phyloP scores from a whole-genome alignment of 192 early-diverging fungal genomes.

The Rhizoclosmatium sp. region DNA sequence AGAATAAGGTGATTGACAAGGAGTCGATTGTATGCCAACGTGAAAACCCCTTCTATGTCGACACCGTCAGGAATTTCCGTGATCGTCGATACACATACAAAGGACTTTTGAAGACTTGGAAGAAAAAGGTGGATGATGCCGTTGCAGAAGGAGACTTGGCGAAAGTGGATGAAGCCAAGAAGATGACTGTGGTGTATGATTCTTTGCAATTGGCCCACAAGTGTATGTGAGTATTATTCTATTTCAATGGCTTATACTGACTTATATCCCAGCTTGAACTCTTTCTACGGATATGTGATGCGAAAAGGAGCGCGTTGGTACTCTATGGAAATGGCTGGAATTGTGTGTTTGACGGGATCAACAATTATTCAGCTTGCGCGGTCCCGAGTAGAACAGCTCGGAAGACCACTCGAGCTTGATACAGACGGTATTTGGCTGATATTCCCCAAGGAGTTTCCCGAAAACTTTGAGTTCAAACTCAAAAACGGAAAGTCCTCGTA shows the following conservation, averaged over 20 bases:
- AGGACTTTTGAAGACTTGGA: slow-evolving; percentile 89
- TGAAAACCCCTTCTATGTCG: slow-evolving; percentile 97
- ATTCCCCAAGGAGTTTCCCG: slow-evolving; percentile 90
- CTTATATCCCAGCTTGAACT: slow-evolving; percentile 62
- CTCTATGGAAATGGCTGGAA: slow-evolving; percentile 99
- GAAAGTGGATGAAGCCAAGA: slow-evolving; percentile 82
- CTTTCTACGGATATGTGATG: slow-evolving; percentile 99
- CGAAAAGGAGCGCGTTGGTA: slow-evolving; percentile 98
- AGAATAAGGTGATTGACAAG: slow-evolving; percentile 81
- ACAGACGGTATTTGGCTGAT: slow-evolving; percentile 99
- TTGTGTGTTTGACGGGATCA: slow-evolving; percentile 96
- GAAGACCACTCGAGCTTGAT: slow-evolving; percentile 94
- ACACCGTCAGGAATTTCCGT: slow-evolving; percentile 95
- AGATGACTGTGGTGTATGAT: slow-evolving; percentile 95
- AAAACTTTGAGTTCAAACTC: slow-evolving; percentile 88
- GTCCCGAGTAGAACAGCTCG: slow-evolving; percentile 89
- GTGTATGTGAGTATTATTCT: slow-evolving; percentile 60
- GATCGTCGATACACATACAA: slow-evolving; percentile 99
- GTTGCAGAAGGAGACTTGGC: slow-evolving; percentile 67
- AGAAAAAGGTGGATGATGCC: slow-evolving; percentile 82
- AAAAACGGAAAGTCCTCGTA: slow-evolving; percentile 77
- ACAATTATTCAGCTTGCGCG: slow-evolving; percentile 97
- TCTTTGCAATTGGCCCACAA: slow-evolving; percentile 99
- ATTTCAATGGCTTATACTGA: slow-evolving; percentile 20
- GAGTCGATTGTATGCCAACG: slow-evolving; percentile 95